Evolutionary conservation across 352 stramenopile species (phyloP), one percentile per base, ranked within the genome.

Genomic region (Pythium pyrilobum): DNA sequence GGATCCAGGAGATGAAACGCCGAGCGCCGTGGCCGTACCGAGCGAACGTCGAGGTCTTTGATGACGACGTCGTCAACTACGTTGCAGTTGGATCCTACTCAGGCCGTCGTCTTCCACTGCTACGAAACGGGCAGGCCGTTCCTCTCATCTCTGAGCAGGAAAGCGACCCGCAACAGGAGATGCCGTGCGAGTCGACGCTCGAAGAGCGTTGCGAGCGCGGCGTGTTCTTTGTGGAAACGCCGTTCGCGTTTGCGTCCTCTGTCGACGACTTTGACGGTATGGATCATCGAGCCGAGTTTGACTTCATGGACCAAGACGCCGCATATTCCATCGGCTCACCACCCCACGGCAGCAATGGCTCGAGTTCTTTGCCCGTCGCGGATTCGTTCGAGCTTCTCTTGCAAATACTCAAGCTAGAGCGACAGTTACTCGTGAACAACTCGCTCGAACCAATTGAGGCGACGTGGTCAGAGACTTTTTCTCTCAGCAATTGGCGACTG

Each of bases 401-500:
- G 28, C 32, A 39, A 13, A 27, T 71, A 27, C 23, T 69, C 8
- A 37, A 52, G 12, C 28, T 49, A 8, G 59, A 67, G 27, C 52
- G 43, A 23, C 41, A 54, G 28, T 5, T 67, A 43, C 25, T 67
- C 16, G 21, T 18, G 8, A 21, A 33, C 20, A 12, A 34, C 7
- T 20, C 51, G 1, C 12, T 15, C 8, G 36, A 24, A 5, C 10
- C 31, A 16, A 23, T 41, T n/a, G 57, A 65, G 23, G 27, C 50
- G 18, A 58, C 61, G 16, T 73, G 65, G 65, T 7, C 11, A 15
- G 13, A 28, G 18, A 13, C 32, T 15, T 21, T 47, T 7, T 33
- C 40, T 8, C 40, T 21, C 18, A 9, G 18, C 38, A 56, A 70
- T n/a, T 69, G 61, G 65, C 37, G 39, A 18, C 18, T 72, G n/a